Base-by-base conservation (phyloP, 1,284 basidiomycete species). In the Earliella scabrosa region DNA sequence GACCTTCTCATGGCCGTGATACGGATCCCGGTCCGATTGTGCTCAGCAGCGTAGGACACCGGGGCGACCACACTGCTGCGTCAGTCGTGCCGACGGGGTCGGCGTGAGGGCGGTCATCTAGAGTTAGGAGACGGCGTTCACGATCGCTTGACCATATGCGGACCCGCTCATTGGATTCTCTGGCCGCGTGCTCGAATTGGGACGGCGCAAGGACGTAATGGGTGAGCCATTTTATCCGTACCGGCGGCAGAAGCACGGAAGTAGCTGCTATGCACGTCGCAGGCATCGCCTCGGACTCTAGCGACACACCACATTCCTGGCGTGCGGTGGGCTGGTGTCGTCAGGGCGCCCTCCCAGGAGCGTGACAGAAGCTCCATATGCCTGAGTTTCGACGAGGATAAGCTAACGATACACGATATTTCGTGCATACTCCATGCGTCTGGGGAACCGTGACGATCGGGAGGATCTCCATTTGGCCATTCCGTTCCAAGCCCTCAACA, bases 311-410 rank as follows among this genome's bases (percentile, higher is more conserved):
- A 16, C 29, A 26, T 29, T 41, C 48, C 9, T 24, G 24, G 39
- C n/a, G n/a, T n/a, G n/a, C n/a, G n/a, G n/a, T n/a, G 21, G 26
- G 21, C 11, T 34, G 31, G 34, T 31, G 23, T 26, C 41, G 40
- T 40, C 45, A 47, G 39, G 51, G 36, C 45, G 32, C 45, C 21
- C 38, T 46, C 43, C 21, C 31, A 13, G 48, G 54, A 43, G 60
- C 60, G 60, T 62, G 60, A 62, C 60, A 59, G 57, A 57, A 50
- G 57, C 41, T 39, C 44, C 7, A 35, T 23, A 26, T 11, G 45
- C 20, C 18, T 23, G 45, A n/a, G 31, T 11, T 50, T 56, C 14
- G 44, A 32, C 32, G 20, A 32, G 31, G 58, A 59, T 62, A 56
- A 62, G 51, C 41, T 45, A 44, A 43, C 27, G 20, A 31, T 56